phyloP scores from a whole-genome alignment of 495 filamentous ascomycete species.

The Elaphomyces granulatus region DNA sequence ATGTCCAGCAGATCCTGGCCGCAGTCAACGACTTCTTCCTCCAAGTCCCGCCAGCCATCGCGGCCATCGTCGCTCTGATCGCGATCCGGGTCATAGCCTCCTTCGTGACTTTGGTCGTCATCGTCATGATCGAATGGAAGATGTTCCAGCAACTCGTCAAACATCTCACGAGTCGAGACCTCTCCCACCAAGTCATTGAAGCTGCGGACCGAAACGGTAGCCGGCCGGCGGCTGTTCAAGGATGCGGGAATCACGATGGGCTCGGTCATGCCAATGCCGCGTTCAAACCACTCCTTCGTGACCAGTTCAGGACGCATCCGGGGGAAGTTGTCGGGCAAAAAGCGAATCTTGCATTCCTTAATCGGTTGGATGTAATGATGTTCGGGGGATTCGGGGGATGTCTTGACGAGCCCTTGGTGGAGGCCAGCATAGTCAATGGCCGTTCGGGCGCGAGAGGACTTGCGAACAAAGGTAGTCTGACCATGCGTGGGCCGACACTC shows the following conservation, averaged over 20 bases:
- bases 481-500: constrained; percentile 45
- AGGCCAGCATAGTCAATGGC: constrained; percentile 65
- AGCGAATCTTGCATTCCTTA: constrained; percentile 49
- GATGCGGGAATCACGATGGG: constrained; percentile 56
- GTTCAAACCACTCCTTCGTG: constrained; percentile 52
- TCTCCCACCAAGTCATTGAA: constrained; percentile 24
- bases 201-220: constrained; percentile 3
- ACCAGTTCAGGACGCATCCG: constrained; percentile 54
- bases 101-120: too few species aligned
- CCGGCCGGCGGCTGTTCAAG: constrained; percentile 37
- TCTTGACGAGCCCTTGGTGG: constrained; percentile 57
- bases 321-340: constrained; percentile 49
- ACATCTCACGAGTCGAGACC: constrained; percentile 31
- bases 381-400: constrained; percentile 51
- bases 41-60: too few species aligned
- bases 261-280: constrained; percentile 51
- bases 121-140: too few species aligned
- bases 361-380: constrained; percentile 63
- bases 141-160: constrained; percentile 32
- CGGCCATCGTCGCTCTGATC: constrained; percentile 9
- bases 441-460: constrained; percentile 49
- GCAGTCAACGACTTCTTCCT: constrained; percentile 38
- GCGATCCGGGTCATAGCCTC: constrained; percentile 15
- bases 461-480: constrained; percentile 50
- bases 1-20: constrained; percentile 58